Base-by-base conservation (phyloP, 148 eudicot species). In the Chenopodium quinoa region DNA sequence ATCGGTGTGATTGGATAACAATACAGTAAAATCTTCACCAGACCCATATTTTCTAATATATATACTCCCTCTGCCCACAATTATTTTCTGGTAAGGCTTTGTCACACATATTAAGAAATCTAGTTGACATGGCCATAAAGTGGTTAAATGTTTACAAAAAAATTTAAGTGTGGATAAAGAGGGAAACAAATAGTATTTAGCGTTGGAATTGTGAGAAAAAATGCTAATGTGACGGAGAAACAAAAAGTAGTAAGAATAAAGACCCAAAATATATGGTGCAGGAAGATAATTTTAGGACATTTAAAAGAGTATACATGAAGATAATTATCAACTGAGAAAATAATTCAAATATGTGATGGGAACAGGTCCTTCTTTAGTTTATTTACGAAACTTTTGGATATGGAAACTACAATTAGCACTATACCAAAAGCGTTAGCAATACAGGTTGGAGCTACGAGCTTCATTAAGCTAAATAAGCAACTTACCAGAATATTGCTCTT, bases 401-500 rank as follows among this genome's bases (percentile, higher is more conserved):
- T 19, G n/a, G 9, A 70, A 70, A 34, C 46, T 70, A 34, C 22
- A 14, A 70, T 34, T 7, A 70, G 7, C 47, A 34, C 74, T 20
- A 71, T 7, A 71, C 16, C 19, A 71, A n/a, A 71, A 37, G 27
- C 74, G 9, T 40, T 71, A 9, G 48, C 7, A 19, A 37, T 19
- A 71, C 25, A 37, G 14, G 50, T 19, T 20, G 48, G 25, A 71
- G 25, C 76, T 9, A 73, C 25, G 29, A n/a, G 7, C 4, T 22
- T 37, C 54, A 46, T 70, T 56, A 75, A 76, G 52, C 52, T 37
- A 37, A 73, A 71, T 82, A 66, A 54, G 82, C 84, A 25, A 86
- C 97, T 90, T 89, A 95, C 99, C 75, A 97, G 94, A 82, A 89
- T 90, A 85, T 94, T 82, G 85, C 88, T 79, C 84, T 85, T 94